A percentile compares a stretch with the other conserved stretches of the same genome.
Evolutionary conservation across 148 eudicot genomes (phyloP).

Genomic region (Tetragonia tetragonoides): DNA sequence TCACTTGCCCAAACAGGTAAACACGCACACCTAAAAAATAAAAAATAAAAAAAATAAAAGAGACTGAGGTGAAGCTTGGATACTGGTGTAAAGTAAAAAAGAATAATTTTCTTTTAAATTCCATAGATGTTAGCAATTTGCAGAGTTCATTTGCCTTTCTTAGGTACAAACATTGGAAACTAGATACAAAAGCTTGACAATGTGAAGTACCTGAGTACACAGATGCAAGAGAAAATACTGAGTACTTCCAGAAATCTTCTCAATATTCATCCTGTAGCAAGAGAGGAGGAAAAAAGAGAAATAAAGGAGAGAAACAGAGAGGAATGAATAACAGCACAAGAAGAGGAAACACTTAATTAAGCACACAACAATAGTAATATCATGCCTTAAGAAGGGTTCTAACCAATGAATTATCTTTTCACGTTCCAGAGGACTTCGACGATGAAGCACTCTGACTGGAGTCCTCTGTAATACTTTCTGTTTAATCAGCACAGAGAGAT

Average conservation of each 20-base stretch:
- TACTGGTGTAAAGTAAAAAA: not conserved
- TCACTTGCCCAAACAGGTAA: not conserved
- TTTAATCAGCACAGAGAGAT: constrained; percentile 13
- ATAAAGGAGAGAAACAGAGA: constrained; percentile 1
- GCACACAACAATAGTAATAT: not conserved
- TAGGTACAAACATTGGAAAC: not conserved
- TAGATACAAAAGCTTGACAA: constrained; percentile 3
- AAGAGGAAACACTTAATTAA: too few species aligned
- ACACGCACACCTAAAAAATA: not conserved
- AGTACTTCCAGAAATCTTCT: constrained; percentile 70
- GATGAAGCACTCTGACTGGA: constrained; percentile 94
- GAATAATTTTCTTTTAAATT: not conserved
- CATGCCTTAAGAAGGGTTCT: constrained; percentile 6
- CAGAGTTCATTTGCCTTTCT: not conserved
- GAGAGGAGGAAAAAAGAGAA: not conserved
- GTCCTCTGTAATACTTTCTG: constrained; percentile 84
- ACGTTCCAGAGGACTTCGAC: constrained; percentile 93
- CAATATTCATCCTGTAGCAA: constrained; percentile 76
- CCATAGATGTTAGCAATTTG: not conserved
- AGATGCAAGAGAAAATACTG: constrained; percentile 87
- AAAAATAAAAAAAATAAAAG: not conserved
- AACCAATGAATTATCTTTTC: constrained; percentile 90
- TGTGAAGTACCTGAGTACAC: constrained; percentile 77
- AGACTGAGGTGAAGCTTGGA: not conserved
- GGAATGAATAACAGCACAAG: not conserved